These are phyloP conservation scores for Ammopiptanthus mongolicus DNA, from an alignment of 306 rosid genomes.

Conservation along the genomic window DNA sequence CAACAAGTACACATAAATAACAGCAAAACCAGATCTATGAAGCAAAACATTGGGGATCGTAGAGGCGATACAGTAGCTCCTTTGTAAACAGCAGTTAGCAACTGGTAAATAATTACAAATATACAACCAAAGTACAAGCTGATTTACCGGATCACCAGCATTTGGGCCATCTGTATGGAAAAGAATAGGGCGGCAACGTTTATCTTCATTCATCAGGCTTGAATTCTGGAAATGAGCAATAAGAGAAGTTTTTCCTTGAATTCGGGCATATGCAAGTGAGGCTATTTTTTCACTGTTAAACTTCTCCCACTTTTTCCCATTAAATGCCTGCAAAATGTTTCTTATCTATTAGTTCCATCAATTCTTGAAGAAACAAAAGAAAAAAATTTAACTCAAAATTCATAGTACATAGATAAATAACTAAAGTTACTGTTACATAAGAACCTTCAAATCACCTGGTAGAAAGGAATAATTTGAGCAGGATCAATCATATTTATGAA, in stretches of 20 bases:
- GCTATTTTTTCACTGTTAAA: conserved; percentile 82
- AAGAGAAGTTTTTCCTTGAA: conserved; percentile 70
- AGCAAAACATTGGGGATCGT: neutral
- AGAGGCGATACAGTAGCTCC: neutral
- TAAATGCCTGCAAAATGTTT: conserved; percentile 49
- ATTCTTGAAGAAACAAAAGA: neutral
- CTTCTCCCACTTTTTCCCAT: conserved; percentile 81
- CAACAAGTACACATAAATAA: neutral
- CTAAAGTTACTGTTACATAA: neutral
- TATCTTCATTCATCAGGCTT: conserved; percentile 69
- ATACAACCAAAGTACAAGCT: conserved; percentile 13
- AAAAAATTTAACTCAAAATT: neutral
- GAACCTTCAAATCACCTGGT: conserved; percentile 41
- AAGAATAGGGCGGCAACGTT: conserved; percentile 77
- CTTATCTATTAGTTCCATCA: conserved; percentile 1
- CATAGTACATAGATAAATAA: neutral
- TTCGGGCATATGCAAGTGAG: conserved; percentile 69
- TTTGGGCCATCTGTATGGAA: conserved; percentile 75
- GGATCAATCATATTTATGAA: conserved; percentile 76
- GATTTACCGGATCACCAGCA: conserved; percentile 65
- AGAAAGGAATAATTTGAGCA: conserved; percentile 56
- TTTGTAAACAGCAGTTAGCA: neutral
- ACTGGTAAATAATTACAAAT: neutral
- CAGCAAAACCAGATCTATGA: conserved; percentile 2
- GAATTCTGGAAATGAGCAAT: conserved; percentile 75